Conservation (phyloP, 2,329 filamentous ascomycete genomes). For the Ceratocystis colombiana region DNA sequence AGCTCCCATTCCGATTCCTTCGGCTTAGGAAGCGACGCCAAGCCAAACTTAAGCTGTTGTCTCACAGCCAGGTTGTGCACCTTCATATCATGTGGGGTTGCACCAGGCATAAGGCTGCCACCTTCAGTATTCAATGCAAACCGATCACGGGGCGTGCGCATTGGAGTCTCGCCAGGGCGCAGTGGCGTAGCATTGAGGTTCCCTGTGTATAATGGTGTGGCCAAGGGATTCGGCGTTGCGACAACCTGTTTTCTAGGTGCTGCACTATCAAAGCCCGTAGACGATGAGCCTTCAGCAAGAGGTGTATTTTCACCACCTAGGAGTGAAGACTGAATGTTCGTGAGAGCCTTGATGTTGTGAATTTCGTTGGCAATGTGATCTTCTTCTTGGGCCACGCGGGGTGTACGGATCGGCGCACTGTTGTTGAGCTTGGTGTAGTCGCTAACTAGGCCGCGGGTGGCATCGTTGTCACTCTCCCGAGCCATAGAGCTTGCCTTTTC, state of each 20-base stretch:
- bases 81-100: constrained; percentile 67
- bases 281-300: constrained; percentile 67
- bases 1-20: constrained; percentile 93
- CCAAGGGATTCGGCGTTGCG: constrained; percentile 90
- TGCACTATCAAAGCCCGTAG: constrained; percentile 80
- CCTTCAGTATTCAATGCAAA: constrained; percentile 70
- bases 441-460: constrained; percentile 74
- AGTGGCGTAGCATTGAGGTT: constrained; percentile 53
- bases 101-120: constrained; percentile 53
- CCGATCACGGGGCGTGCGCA: constrained; percentile 79
- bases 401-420: constrained; percentile 81
- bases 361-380: constrained; percentile 96
- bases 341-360: constrained; percentile 81
- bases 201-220: constrained; percentile 67
- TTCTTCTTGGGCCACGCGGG: constrained; percentile 80
- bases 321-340: constrained; percentile 85
- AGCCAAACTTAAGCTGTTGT: constrained; percentile 56
- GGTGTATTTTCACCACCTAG: constrained; percentile 90
- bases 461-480: constrained; percentile 68
- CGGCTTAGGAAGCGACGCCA: constrained; percentile 80
- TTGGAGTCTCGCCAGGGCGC: constrained; percentile 66
- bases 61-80: constrained; percentile 59
- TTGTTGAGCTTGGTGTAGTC: constrained; percentile 76
- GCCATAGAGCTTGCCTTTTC: constrained; percentile 71
- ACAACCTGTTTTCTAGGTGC: constrained; percentile 69